phyloP scores from a whole-genome alignment of 2,329 filamentous ascomycete species.

The Penicillium expansum region DNA sequence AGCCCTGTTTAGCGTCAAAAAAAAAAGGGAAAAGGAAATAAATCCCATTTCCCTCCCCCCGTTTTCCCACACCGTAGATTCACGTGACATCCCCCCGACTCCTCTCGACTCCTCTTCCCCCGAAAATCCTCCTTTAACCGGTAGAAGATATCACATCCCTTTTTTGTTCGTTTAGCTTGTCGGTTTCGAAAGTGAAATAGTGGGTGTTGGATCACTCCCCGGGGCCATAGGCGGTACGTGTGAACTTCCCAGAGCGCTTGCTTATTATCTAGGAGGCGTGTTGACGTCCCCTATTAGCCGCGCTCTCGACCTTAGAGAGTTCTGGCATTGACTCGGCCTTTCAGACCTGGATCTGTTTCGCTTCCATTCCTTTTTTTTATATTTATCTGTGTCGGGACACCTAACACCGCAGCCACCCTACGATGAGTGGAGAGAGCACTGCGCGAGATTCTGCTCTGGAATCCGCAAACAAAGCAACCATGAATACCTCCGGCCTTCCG shows the following conservation, averaged over 20 bases:
- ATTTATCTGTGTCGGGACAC: slow-evolving; percentile 10
- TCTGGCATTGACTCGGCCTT: slow-evolving; percentile 9
- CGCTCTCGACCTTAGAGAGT: slow-evolving; percentile 11
- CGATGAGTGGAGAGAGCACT: slow-evolving; percentile 34
- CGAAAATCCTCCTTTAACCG: slow-evolving; percentile 1
- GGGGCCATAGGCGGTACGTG: slow-evolving; percentile 16
- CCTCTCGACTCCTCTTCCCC: slow-evolving; percentile 16
- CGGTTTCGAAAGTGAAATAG: slow-evolving; percentile 8
- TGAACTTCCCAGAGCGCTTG: neutral
- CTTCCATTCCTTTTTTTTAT: slow-evolving; percentile 8
- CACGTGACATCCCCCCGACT: slow-evolving; percentile 24
- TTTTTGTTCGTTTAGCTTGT: slow-evolving; percentile 13
- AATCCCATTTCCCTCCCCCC: slow-evolving; percentile 3
- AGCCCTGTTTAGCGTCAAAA: slow-evolving; percentile 9
- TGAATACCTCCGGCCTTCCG: slow-evolving; percentile 31
- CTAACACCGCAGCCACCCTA: slow-evolving; percentile 22
- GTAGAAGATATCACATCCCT: neutral
- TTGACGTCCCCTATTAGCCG: slow-evolving; percentile 17
- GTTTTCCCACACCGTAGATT: slow-evolving; percentile 8
- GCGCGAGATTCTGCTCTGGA: slow-evolving; percentile 33
- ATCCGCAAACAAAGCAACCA: slow-evolving; percentile 30
- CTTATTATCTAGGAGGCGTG: slow-evolving; percentile 16
- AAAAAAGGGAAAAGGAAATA: slow-evolving; percentile 5
- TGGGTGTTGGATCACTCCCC: slow-evolving; percentile 11
- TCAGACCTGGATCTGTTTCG: slow-evolving; percentile 7